Evolutionary conservation across 1,139 yeast genomes (phyloP).

Genomic region (Keqinozyma sinolaborantium): DNA sequence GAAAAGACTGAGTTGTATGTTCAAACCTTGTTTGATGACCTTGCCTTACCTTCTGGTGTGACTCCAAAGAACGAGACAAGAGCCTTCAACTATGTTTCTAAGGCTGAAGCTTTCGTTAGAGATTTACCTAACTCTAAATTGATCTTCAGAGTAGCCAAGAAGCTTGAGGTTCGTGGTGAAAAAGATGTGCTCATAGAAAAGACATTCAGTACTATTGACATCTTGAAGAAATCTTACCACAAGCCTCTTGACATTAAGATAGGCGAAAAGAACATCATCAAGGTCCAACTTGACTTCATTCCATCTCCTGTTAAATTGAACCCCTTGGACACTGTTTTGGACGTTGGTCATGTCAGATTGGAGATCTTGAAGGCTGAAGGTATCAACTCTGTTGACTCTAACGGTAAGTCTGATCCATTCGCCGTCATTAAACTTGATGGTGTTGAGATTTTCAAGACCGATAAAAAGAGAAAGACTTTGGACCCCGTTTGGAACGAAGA

Average conservation of each 20-base stretch:
- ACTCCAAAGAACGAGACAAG: conserved; percentile 43
- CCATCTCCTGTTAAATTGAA: conserved; percentile 57
- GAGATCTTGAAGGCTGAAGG: conserved; percentile 54
- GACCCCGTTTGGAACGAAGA: conserved; percentile 70
- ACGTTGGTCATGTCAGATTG: conserved; percentile 60
- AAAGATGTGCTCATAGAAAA: conserved; percentile 51
- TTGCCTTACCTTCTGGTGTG: conserved; percentile 54
- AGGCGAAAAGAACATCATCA: conserved; percentile 39
- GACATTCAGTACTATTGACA: conserved; percentile 47
- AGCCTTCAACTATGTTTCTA: conserved; percentile 34
- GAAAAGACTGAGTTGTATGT: conserved; percentile 46
- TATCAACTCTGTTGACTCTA: conserved; percentile 57
- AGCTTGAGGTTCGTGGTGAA: conserved; percentile 40
- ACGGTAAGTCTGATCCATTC: conserved; percentile 76
- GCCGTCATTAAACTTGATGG: conserved; percentile 52
- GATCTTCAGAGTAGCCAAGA: conserved; percentile 53
- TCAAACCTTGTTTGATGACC: conserved; percentile 64
- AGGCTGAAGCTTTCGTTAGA: conserved; percentile 60
- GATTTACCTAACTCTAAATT: conserved; percentile 62
- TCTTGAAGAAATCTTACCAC: conserved; percentile 46
- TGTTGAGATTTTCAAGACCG: conserved; percentile 51
- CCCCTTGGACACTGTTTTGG: conserved; percentile 58
- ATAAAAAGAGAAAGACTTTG: conserved; percentile 60
- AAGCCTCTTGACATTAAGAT: conserved; percentile 46
- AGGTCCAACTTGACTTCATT: conserved; percentile 52